phyloP scores from a whole-genome alignment of 169 alveolate genomes.

The Toxoplasma gondii region DNA sequence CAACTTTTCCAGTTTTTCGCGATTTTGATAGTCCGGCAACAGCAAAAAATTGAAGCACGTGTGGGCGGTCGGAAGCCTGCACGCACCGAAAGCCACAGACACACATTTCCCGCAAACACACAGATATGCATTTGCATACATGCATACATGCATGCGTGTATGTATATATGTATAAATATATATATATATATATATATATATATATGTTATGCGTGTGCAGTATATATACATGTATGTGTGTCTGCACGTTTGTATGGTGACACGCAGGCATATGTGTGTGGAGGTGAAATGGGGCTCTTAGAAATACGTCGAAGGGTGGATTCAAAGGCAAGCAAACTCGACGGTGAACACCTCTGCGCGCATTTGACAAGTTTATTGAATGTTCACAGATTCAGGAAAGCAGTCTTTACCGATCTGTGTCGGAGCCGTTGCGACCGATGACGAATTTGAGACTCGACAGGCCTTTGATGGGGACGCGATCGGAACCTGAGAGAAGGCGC shows the following conservation, averaged over 20 bases:
- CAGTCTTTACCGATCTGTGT: conserved; percentile 72
- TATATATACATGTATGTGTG: too few relatives aligned
- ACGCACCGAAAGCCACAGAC: background rate
- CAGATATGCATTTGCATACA: background rate
- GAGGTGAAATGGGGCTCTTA: too few relatives aligned
- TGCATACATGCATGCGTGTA: background rate
- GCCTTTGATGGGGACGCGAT: conserved; percentile 85
- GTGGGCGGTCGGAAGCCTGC: conserved; percentile 90
- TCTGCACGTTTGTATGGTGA: too few relatives aligned
- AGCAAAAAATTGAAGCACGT: conserved; percentile 93
- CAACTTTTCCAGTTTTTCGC: conserved; percentile 80
- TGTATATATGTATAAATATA: background rate
- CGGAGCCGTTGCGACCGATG: conserved; percentile 83
- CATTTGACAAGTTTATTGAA: too few relatives aligned
- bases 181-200: too few relatives aligned
- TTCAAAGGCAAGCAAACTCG: too few relatives aligned
- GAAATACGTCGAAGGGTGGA: too few relatives aligned
- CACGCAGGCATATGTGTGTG: too few relatives aligned
- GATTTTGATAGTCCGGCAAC: conserved; percentile 86
- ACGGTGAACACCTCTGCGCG: too few relatives aligned
- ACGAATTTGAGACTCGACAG: conserved; percentile 76
- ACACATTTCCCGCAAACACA: background rate
- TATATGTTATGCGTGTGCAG: too few relatives aligned
- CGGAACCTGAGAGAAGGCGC: conserved; percentile 80
- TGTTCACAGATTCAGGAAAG: background rate